Conservation (phyloP, 2,329 filamentous ascomycete genomes). For the Cryphonectria naterciae region DNA sequence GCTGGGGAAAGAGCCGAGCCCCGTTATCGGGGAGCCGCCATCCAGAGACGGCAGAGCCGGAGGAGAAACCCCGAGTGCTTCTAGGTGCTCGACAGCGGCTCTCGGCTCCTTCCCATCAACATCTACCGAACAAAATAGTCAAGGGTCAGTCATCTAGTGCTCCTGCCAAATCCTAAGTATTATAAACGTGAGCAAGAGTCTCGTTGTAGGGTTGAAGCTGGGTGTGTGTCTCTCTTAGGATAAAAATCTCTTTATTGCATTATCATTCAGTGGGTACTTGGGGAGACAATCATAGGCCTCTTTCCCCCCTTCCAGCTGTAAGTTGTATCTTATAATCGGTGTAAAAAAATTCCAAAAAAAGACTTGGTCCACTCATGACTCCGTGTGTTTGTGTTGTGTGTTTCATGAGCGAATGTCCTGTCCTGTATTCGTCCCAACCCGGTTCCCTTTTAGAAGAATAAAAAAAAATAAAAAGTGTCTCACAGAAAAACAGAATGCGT, state of each 20-base stretch:
- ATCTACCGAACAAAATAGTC: not conserved
- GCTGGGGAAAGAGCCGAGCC: not conserved
- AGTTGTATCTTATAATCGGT: conserved; percentile 21
- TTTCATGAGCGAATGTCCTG: conserved; percentile 24
- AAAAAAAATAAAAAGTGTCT: not conserved
- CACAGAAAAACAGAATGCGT: not conserved
- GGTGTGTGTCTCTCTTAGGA: not conserved
- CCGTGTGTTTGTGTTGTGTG: not conserved
- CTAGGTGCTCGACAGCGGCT: not conserved
- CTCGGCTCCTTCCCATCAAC: not conserved
- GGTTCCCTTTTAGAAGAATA: not conserved
- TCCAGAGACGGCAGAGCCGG: not conserved
- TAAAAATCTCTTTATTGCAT: conserved; percentile 21
- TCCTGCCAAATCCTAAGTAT: not conserved
- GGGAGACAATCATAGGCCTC: conserved; percentile 22
- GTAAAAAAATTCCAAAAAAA: not conserved
- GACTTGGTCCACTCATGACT: not conserved
- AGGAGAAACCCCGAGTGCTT: not conserved
- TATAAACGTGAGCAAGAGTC: not conserved
- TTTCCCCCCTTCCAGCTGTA: not conserved
- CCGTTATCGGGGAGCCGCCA: conserved; percentile 13
- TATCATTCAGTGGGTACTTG: conserved; percentile 25
- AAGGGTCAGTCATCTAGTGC: not conserved
- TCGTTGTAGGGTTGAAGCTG: not conserved
- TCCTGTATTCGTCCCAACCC: conserved; percentile 11